Evolutionary conservation across 352 stramenopile genomes (phyloP), one percentile per base, ranked within the genome.

Genomic region (Globisporangium barbulae): DNA sequence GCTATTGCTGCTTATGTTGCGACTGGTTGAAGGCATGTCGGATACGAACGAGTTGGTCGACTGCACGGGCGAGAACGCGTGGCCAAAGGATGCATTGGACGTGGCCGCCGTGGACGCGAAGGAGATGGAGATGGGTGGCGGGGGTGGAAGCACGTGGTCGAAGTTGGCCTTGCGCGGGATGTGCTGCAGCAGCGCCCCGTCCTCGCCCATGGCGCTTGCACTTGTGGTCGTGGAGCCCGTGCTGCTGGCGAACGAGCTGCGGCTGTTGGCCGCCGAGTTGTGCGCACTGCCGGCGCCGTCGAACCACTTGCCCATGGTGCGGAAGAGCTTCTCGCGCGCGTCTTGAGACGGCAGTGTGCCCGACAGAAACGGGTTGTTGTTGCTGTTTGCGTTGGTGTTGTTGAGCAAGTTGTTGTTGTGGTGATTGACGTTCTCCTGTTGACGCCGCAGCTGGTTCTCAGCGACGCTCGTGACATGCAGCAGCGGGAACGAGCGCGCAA

Each of bases 231-330:
- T 22, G 1, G 58, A 64, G 58, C 58, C 58, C 33, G 58, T 63
- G 35, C 62, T 63, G 54, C 62, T 68, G 19, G 61, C 25, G 42
- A 53, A 53, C 37, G 33, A 66, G n/a, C 13, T 19, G 21, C 35
- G 62, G 17, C 54, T 68, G 62, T 57, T 63, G 33, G 28, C 31
- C 17, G 44, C 39, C 33, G 62, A 42, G 48, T 52, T 56, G 15
- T 25, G 22, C 10, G 21, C 48, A 54, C 59, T 57, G 25, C 63
- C 55, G 28, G 35, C 53, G n/a, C 49, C 53, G 63, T 71, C 70
- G 19, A 86, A 61, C 45, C 64, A 89, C 62, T 86, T 89, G 66
- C 77, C 77, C 66, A 86, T 72, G 7, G 77, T 73, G 21, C 75
- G 73, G 52, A 89, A 81, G 17, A 89, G 66, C 33, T 70, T 65